phyloP scores from a whole-genome alignment of 176 grass and related monocot species.

The Bothriochloa decipiens region DNA sequence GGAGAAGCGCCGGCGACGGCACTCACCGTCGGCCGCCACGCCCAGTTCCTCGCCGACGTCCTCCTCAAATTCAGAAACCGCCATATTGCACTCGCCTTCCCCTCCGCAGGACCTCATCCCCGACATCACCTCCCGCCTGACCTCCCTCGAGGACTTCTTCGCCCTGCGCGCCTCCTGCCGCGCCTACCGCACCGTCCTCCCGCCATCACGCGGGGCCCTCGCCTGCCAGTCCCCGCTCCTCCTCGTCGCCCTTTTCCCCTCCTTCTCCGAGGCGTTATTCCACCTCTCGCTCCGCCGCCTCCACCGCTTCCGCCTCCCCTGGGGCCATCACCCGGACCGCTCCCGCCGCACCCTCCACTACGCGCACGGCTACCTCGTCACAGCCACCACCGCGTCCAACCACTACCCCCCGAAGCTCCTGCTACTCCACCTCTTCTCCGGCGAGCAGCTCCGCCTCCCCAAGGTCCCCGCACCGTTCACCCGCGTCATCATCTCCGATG shows the following conservation, averaged over 20 bases:
- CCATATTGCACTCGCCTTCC: slow-evolving; percentile 25
- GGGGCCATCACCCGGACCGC: slow-evolving; percentile 40
- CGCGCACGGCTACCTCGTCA: slow-evolving; percentile 69
- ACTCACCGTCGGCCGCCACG: slow-evolving; percentile 7
- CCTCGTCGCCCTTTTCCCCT: slow-evolving; percentile 54
- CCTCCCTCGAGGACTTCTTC: slow-evolving; percentile 68
- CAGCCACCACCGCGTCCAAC: slow-evolving; percentile 45
- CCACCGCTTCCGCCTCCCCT: slow-evolving; percentile 57
- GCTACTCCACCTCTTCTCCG: slow-evolving; percentile 74
- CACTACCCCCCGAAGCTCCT: slow-evolving; percentile 51
- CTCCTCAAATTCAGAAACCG: neutral
- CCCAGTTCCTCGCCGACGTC: neutral
- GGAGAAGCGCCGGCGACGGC: slow-evolving; percentile 47
- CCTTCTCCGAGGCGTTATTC: slow-evolving; percentile 65
- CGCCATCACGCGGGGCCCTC: slow-evolving; percentile 43
- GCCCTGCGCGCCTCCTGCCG: slow-evolving; percentile 58
- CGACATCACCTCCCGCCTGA: slow-evolving; percentile 53
- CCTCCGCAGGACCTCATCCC: slow-evolving; percentile 52
- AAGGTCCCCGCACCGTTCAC: slow-evolving; percentile 47
- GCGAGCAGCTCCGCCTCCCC: slow-evolving; percentile 61
- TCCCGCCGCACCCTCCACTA: slow-evolving; percentile 55
- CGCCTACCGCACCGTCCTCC: slow-evolving; percentile 48
- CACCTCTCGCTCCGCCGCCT: slow-evolving; percentile 55
- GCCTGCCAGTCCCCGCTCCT: slow-evolving; percentile 58
- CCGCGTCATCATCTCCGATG: slow-evolving; percentile 57